Percentiles rank a stretch among this genome's conserved stretches.
These are phyloP conservation scores for Colletotrichum tamarilloi DNA, from an alignment of 2,329 filamentous ascomycete species.

Conservation along the genomic window DNA sequence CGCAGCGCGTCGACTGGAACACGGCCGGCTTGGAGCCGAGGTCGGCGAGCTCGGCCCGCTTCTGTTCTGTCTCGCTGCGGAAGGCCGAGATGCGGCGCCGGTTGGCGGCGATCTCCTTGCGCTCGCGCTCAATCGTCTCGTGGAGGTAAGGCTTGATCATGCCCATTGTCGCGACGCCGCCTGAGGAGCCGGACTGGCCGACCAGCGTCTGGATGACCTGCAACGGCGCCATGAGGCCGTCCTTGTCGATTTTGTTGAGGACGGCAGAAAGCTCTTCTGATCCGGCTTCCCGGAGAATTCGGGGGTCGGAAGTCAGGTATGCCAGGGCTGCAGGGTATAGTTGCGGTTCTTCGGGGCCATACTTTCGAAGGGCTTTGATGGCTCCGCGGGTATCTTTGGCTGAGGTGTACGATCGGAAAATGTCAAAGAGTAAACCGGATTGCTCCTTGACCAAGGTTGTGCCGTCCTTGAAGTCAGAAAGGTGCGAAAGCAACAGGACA, in stretches of 20 bases:
- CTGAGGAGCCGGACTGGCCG: conserved; percentile 54
- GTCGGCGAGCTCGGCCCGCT: conserved; percentile 81
- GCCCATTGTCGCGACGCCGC: conserved; percentile 90
- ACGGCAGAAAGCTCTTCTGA: conserved; percentile 83
- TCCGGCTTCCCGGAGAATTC: conserved; percentile 86
- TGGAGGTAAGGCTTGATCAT: conserved; percentile 95
- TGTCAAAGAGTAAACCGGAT: conserved; percentile 90
- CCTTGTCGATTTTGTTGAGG: conserved; percentile 86
- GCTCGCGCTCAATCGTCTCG: conserved; percentile 88
- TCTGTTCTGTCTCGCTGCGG: conserved; percentile 82
- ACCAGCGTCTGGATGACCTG: conserved; percentile 96
- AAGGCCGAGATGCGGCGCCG: conserved; percentile 85
- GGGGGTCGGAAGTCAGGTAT: conserved; percentile 89
- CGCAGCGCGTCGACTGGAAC: conserved; percentile 91
- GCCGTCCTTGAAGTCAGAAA: conserved; percentile 90
- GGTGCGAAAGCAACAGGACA: conserved; percentile 89
- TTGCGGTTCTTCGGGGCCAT: conserved; percentile 89
- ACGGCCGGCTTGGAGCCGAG: conserved; percentile 84
- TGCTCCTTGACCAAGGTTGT: conserved; percentile 95
- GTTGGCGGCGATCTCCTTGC: conserved; percentile 85
- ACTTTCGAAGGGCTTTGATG: conserved; percentile 89
- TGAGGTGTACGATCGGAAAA: conserved; percentile 95
- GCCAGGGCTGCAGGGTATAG: conserved; percentile 92
- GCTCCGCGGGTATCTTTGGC: conserved; percentile 92
- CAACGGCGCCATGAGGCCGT: conserved; percentile 92